phyloP scores from a whole-genome alignment of 257 asterid genomes.

The Haberlea rhodopensis region DNA sequence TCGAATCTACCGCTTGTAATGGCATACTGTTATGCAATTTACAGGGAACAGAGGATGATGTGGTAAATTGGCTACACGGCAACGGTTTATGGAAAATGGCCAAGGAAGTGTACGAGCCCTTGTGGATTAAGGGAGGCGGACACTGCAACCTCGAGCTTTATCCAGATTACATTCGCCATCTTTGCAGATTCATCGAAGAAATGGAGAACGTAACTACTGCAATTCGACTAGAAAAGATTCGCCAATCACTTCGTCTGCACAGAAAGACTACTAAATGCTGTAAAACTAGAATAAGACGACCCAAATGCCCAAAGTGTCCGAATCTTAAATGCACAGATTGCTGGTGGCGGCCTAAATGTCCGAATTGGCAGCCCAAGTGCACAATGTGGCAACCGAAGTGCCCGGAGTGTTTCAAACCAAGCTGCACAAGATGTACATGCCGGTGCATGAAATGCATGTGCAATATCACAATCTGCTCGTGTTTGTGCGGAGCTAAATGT shows the following conservation, averaged over 20 bases:
- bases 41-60: conserved; percentile 98
- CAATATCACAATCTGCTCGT: conserved; percentile 45
- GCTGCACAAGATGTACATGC: conserved; percentile 40
- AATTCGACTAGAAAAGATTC: conserved; percentile 58
- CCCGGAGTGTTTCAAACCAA: conserved; percentile 30
- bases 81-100: conserved; percentile 82
- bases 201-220: conserved; percentile 85
- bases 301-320: conserved; percentile 46
- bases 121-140: conserved; percentile 99
- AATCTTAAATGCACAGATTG: conserved; percentile 37
- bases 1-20: not conserved
- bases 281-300: conserved; percentile 37
- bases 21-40: not conserved
- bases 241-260: conserved; percentile 38
- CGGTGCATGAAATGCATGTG: conserved; percentile 51
- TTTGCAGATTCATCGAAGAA: conserved; percentile 73
- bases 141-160: conserved; percentile 99
- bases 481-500: conserved; percentile 50
- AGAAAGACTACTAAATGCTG: conserved; percentile 50
- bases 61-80: conserved; percentile 91
- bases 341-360: conserved; percentile 49
- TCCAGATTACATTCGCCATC: conserved; percentile 91
- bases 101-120: conserved; percentile 85
- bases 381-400: conserved; percentile 32
- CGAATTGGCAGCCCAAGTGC: conserved; percentile 40